A percentile compares a stretch with the other conserved stretches of the same genome.
Evolutionary conservation across 345 rosid species (phyloP).

Genomic region (Moringa oleifera): DNA sequence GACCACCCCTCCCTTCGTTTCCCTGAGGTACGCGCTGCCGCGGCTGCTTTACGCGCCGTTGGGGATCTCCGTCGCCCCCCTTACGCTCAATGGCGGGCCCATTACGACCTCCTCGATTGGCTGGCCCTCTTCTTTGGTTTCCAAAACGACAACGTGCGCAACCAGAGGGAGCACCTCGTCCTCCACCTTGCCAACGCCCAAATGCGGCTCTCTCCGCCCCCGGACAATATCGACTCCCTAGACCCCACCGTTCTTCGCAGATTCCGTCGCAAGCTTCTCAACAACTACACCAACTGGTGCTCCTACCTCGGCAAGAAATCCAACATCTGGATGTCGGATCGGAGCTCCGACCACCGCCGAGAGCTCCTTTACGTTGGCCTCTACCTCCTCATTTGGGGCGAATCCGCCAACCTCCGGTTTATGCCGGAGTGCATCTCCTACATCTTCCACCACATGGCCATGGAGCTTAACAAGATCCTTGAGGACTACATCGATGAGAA

Average conservation of each 20-base stretch:
- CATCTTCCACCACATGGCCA: slow-evolving; percentile 86
- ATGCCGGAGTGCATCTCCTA: slow-evolving; percentile 88
- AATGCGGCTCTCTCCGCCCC: slow-evolving; percentile 94
- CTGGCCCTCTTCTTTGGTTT: slow-evolving; percentile 81
- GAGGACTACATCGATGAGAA: slow-evolving; percentile 81
- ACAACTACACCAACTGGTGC: slow-evolving; percentile 84
- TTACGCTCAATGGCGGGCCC: slow-evolving; percentile 58
- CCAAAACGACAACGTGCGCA: slow-evolving; percentile 75
- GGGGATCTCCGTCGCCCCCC: slow-evolving; percentile 84
- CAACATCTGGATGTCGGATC: slow-evolving; percentile 86
- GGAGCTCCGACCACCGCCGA: slow-evolving; percentile 57
- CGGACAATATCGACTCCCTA: slow-evolving; percentile 80
- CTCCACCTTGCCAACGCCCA: slow-evolving; percentile 93
- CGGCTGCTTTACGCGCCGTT: slow-evolving; percentile 76
- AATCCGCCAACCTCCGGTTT: slow-evolving; percentile 77
- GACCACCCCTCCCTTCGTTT: slow-evolving; percentile 93
- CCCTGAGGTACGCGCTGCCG: slow-evolving; percentile 89
- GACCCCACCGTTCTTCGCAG: slow-evolving; percentile 63
- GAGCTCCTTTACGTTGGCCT: slow-evolving; percentile 70
- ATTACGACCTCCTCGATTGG: slow-evolving; percentile 90
- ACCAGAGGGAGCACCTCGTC: slow-evolving; percentile 90
- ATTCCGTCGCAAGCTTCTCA: slow-evolving; percentile 63
- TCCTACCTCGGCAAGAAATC: slow-evolving; percentile 74
- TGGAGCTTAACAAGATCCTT: slow-evolving; percentile 80
- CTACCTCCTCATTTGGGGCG: slow-evolving; percentile 86